Evolutionary conservation across 2,329 filamentous ascomycete genomes (phyloP), one percentile per base, ranked within the genome.

Genomic region (Sarocladiaceae sp.): DNA sequence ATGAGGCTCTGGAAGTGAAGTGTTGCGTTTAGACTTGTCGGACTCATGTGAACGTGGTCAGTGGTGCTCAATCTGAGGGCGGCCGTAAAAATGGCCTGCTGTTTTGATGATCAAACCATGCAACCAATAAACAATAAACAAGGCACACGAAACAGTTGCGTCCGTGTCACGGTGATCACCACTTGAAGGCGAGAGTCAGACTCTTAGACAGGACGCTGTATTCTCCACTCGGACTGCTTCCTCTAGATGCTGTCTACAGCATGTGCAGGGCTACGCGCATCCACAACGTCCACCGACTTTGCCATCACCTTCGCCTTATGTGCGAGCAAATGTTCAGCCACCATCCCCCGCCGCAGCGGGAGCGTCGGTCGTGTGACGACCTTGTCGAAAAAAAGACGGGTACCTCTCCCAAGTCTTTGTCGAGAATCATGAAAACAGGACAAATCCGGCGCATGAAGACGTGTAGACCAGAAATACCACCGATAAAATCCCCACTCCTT

Each of bases 211-310:
- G 33, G 26, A 48, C 26, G 17, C 33, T 29, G 10, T 48, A 20
- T 17, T 33, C 26, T 48, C 5, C 26, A 11, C 13, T 4, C 11
- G 33, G n/a, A 28, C 44, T 48, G 15, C 26, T n/a, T n/a, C n/a
- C n/a, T 31, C 44, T 31, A 33, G 44, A 48, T 48, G 44, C 44
- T 22, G 44, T 48, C 44, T 33, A 48, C 44, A 48, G 44, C 44
- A 48, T 48, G 20, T 20, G 15, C 22, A 44, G 40, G 13, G 22
- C 26, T 28, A 48, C 18, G 4, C 26, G 33, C 6, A 48, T 48
- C 44, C 28, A 48, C 44, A 18, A 20, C 26, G 6, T 17, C 28
- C 44, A 48, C 44, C 44, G 44, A 33, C 31, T 33, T 10, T 31
- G 26, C 25, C 44, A 20, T 44, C 22, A 12, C 17, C 22, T 31